phyloP scores from a whole-genome alignment of 176 grass and related monocot species.

The Dendrocalamus sinicus region DNA sequence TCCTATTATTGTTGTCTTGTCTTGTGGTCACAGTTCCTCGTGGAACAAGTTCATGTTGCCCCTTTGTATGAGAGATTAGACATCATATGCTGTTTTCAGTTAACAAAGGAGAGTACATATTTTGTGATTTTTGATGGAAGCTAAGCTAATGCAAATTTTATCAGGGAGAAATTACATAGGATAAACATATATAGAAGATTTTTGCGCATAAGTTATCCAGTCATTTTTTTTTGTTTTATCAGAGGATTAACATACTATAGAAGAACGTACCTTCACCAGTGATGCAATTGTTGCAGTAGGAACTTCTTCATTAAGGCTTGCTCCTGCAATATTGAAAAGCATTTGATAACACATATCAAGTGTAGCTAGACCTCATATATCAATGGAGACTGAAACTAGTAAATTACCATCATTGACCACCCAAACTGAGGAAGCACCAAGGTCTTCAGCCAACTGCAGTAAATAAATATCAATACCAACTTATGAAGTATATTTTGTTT shows the following conservation, averaged over 20 bases:
- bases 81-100: not conserved
- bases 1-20: too few relatives aligned
- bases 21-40: too few relatives aligned
- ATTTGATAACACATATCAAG: slow-evolving; percentile 24
- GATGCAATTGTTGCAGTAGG: slow-evolving; percentile 61
- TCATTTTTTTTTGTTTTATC: not conserved
- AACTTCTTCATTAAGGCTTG: slow-evolving; percentile 77
- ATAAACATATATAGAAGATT: too few relatives aligned
- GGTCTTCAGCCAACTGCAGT: slow-evolving; percentile 81
- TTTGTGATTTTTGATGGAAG: not conserved
- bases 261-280: slow-evolving; percentile 74
- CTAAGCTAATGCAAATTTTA: not conserved
- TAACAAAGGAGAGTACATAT: not conserved
- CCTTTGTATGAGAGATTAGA: not conserved
- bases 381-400: not conserved
- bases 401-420: slow-evolving; percentile 84
- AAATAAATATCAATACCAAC: slow-evolving; percentile 40
- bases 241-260: slow-evolving; percentile 5
- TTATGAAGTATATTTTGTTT: slow-evolving; percentile 18
- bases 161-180: not conserved
- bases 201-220: not conserved
- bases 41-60: not conserved
- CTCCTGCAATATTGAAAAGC: slow-evolving; percentile 57
- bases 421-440: slow-evolving; percentile 80
- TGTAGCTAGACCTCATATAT: slow-evolving; percentile 28